Percentiles rank a stretch among this genome's conserved stretches.
phyloP scores from a whole-genome alignment of 176 grass and related monocot genomes.

The Raddia distichophylla region DNA sequence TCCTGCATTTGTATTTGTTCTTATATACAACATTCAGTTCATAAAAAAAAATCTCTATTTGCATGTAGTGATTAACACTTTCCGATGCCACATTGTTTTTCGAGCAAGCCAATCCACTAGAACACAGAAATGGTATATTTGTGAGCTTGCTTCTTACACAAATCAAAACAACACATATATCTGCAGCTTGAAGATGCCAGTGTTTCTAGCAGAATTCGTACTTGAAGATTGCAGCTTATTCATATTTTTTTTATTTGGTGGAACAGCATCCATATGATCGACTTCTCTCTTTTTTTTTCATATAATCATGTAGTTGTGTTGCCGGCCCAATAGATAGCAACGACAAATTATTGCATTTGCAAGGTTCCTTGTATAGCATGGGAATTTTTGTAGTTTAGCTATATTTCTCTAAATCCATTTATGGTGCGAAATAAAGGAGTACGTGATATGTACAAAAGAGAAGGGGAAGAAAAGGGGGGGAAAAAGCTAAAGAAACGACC shows the following conservation, averaged over 20 bases:
- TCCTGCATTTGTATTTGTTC: too few relatives aligned
- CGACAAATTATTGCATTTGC: not conserved
- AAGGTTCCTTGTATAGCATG: conserved; percentile 12
- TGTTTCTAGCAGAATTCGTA: conserved; percentile 33
- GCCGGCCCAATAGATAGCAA: not conserved
- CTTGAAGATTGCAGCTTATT: not conserved
- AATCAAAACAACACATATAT: not conserved
- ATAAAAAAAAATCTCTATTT: not conserved
- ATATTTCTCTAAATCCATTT: not conserved
- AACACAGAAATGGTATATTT: conserved; percentile 15
- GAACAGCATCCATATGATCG: not conserved
- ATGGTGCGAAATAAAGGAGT: not conserved
- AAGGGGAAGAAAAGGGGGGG: not conserved
- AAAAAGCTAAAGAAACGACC: not conserved
- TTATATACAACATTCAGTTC: too few relatives aligned
- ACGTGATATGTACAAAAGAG: not conserved
- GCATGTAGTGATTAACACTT: not conserved
- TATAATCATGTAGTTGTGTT: conserved; percentile 19
- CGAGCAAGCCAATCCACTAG: not conserved
- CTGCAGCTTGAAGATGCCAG: conserved; percentile 11
- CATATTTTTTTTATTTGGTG: conserved; percentile 18
- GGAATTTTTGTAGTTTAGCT: not conserved
- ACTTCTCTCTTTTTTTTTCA: not conserved
- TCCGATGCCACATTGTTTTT: not conserved
- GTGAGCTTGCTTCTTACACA: not conserved